A percentile compares a stretch with the other conserved stretches of the same genome.
These are phyloP conservation scores for Acer yangbiense DNA, from an alignment of 345 rosid genomes.

Conservation along the genomic window DNA sequence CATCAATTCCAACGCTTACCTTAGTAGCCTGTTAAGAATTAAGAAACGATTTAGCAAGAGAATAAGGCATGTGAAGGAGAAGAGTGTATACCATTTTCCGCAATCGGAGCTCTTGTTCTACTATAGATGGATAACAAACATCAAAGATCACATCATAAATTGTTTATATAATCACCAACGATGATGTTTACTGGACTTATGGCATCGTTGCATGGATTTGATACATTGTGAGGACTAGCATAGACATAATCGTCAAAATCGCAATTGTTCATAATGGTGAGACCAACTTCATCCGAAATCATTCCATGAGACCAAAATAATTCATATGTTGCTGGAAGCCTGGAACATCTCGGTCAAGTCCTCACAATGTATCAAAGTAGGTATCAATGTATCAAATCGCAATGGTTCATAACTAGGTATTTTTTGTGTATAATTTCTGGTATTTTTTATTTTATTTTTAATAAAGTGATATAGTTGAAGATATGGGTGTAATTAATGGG, in stretches of 20 bases:
- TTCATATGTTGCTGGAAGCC: constrained; percentile 74
- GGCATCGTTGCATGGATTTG: constrained; percentile 55
- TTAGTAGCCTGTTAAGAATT: constrained; percentile 49
- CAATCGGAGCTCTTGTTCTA: constrained; percentile 85
- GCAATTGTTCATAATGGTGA: constrained; percentile 67
- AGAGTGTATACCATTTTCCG: constrained; percentile 53
- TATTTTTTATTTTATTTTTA: no score
- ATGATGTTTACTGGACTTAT: constrained; percentile 48
- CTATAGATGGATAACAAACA: constrained; percentile 75
- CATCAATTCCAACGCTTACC: constrained; percentile 78
- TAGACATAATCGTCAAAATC: constrained; percentile 73
- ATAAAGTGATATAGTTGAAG: no score
- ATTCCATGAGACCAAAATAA: constrained; percentile 95
- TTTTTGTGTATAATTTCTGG: no score
- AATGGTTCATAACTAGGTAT: no score
- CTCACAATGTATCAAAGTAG: no score
- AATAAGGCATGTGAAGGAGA: background rate
- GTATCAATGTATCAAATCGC: no score
- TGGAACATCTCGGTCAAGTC: constrained; percentile 69
- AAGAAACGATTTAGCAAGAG: no score
- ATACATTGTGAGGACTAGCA: constrained; percentile 57
- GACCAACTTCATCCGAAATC: constrained; percentile 92
- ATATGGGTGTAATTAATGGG: no score
- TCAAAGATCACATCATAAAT: constrained; percentile 83
- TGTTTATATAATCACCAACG: constrained; percentile 67